Evolutionary conservation across 2,329 filamentous ascomycete genomes (phyloP), one percentile per base, ranked within the genome.

Genomic region (Parasarocladium wereldwijsianum): DNA sequence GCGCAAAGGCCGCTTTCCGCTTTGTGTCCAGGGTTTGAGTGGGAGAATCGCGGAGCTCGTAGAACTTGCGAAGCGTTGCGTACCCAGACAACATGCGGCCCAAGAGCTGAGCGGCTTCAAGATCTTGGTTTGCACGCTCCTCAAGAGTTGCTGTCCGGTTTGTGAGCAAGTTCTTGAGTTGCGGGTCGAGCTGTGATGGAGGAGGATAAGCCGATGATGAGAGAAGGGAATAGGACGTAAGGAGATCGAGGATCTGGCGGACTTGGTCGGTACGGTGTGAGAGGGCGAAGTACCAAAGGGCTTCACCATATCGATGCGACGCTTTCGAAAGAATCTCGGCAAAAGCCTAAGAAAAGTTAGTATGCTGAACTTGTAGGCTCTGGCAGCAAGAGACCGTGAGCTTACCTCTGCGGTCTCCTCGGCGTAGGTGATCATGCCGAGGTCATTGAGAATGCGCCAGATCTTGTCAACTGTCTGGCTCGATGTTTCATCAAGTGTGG

Each of bases 81-180:
- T 96, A 96, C 14, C 87, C 87, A 48, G 82, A 90, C 8, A 94
- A 72, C 55, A 86, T 78, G 36, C 78, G 80, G 26, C 86, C 82
- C 3, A 96, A 64, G 8, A 93, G 68, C 41, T 81, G 69, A 7
- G 86, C 87, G 6, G 84, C 86, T 46, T 86, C 78, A 18, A 79
- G 58, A 43, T 94, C 87, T 31, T 77, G 66, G 16, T 68, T 66
- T 5, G 82, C 80, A 31, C 87, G 72, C 17, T 70, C 62, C 32
- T 76, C 71, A 3, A 96, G 62, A 1, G 80, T 77, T 10, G 69
- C 55, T 40, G 76, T 77, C 9, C 85, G 80, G 30, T 77, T 73
- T 32, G 65, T 66, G 31, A 94, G 65, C 23, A 96, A 63, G 10
- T 65, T 60, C 32, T 62, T 63, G 8, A 96, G 68, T 34, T 78